A percentile compares a stretch with the other conserved stretches of the same genome.
Conservation (phyloP, 352 stramenopile species). For the Aphanomyces astaci region DNA sequence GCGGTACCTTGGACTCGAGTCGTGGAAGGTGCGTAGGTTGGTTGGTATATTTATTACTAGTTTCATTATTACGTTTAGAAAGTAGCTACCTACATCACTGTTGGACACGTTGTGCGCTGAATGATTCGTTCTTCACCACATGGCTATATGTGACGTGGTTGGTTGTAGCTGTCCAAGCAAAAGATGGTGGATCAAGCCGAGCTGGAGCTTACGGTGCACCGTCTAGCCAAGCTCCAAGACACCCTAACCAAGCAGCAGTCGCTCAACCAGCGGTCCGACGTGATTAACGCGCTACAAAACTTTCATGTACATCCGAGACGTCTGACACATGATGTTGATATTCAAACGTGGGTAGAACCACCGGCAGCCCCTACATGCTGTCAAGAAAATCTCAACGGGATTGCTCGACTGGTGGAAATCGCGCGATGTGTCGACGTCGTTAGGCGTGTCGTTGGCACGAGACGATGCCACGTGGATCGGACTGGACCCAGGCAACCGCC, state of each 20-base stretch:
- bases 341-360: conserved; percentile 28
- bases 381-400: conserved; percentile 37
- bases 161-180: conserved; percentile 31
- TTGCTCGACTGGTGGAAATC: conserved; percentile 59
- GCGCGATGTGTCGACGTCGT: conserved; percentile 28
- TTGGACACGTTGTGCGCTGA: too few relatives aligned
- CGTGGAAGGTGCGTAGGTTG: conserved; percentile 44
- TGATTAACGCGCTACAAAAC: conserved; percentile 37
- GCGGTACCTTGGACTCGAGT: conserved; percentile 39
- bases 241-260: conserved; percentile 47
- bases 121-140: background rate
- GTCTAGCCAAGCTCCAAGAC: conserved; percentile 45
- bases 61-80: too few relatives aligned
- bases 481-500: background rate
- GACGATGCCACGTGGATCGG: conserved; percentile 23
- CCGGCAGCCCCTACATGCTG: conserved; percentile 36
- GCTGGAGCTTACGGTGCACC: conserved; percentile 44
- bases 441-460: background rate
- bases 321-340: background rate
- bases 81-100: too few relatives aligned
- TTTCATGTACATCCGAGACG: conserved; percentile 34
- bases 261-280: conserved; percentile 31
- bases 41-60: background rate
- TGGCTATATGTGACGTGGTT: background rate
- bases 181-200: conserved; percentile 45